Percentiles rank a stretch among this genome's conserved stretches.
Evolutionary conservation across 2,329 filamentous ascomycete genomes (phyloP).

Genomic region (Pseudofabraea citricarpa): DNA sequence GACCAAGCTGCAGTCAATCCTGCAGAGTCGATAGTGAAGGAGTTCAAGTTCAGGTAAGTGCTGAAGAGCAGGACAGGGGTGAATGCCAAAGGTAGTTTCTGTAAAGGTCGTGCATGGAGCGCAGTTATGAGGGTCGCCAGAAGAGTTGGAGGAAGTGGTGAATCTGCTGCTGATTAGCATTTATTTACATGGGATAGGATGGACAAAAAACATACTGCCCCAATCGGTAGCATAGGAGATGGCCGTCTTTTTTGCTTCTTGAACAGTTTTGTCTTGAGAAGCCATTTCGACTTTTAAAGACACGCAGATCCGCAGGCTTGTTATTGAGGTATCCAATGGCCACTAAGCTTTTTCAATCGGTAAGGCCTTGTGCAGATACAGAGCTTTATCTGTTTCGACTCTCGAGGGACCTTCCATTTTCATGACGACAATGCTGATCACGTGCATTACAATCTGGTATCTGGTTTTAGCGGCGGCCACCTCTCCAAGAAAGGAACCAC

Average conservation of each 20-base stretch:
- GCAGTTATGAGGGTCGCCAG: slow-evolving; percentile 63
- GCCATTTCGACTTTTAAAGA: slow-evolving; percentile 17
- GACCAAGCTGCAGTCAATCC: slow-evolving; percentile 62
- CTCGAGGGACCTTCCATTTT: neutral
- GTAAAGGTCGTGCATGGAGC: slow-evolving; percentile 62
- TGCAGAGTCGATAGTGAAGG: slow-evolving; percentile 58
- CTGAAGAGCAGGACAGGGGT: slow-evolving; percentile 61
- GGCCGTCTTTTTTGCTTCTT: slow-evolving; percentile 32
- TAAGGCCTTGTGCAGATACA: too few species aligned
- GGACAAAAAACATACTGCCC: slow-evolving; percentile 43
- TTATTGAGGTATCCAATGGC: too few species aligned
- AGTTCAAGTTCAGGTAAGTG: slow-evolving; percentile 59
- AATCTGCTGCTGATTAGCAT: slow-evolving; percentile 40
- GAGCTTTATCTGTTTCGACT: neutral
- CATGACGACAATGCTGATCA: neutral
- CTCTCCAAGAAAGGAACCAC: slow-evolving; percentile 1
- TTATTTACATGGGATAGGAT: neutral
- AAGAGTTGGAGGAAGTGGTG: slow-evolving; percentile 57
- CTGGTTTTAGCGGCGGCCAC: neutral
- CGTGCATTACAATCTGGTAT: too few species aligned
- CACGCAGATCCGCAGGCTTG: too few species aligned
- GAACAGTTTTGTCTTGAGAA: slow-evolving; percentile 13
- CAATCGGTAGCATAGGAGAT: slow-evolving; percentile 42
- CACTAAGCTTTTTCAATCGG: too few species aligned
- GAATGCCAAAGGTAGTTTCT: slow-evolving; percentile 61